A percentile compares a stretch with the other conserved stretches of the same genome.
Conservation (phyloP, 2,329 filamentous ascomycete species). For the Furcasterigmium sp. region DNA sequence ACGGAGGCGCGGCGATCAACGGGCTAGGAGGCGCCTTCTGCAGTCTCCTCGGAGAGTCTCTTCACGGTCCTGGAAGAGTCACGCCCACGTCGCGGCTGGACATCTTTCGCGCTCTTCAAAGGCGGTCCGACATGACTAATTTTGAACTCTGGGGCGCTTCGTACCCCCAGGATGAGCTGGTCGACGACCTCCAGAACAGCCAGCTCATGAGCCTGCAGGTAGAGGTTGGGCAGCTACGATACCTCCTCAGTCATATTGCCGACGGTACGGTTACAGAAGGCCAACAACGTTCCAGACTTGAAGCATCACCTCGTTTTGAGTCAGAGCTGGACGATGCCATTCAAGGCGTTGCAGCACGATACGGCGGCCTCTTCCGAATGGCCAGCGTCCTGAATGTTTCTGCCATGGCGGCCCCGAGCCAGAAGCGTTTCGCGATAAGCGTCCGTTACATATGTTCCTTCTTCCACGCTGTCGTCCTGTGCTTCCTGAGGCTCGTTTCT, state of each 20-base stretch:
- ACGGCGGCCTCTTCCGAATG: slow-evolving; percentile 19
- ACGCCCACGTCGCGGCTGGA: slow-evolving; percentile 8
- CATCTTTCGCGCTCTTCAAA: slow-evolving; percentile 21
- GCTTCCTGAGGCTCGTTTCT: slow-evolving; percentile 17
- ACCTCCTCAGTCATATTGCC: slow-evolving; percentile 23
- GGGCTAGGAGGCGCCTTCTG: slow-evolving; percentile 26
- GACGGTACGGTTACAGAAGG: too few species aligned
- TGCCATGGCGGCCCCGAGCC: slow-evolving; percentile 15
- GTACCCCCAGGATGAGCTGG: slow-evolving; percentile 26
- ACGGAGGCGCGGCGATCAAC: slow-evolving; percentile 21
- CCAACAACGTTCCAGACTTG: too few species aligned
- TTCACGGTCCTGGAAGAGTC: slow-evolving; percentile 11
- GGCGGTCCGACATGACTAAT: slow-evolving; percentile 25
- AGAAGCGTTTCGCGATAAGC: slow-evolving; percentile 24
- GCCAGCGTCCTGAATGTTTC: slow-evolving; percentile 14
- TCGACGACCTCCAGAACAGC: slow-evolving; percentile 29
- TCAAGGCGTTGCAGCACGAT: slow-evolving; percentile 14
- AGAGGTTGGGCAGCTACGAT: slow-evolving; percentile 23
- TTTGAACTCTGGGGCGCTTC: slow-evolving; percentile 24
- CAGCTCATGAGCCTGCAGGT: slow-evolving; percentile 23
- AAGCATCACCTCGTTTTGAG: too few species aligned
- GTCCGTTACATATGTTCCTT: slow-evolving; percentile 26
- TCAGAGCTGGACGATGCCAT: slow-evolving; percentile 16
- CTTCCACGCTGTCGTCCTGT: slow-evolving; percentile 25
- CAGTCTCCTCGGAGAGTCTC: slow-evolving; percentile 11